Percentiles rank a stretch among this genome's conserved stretches.
These are phyloP conservation scores for Salvia sclarea DNA, from an alignment of 305 asterid species.

Conservation along the genomic window DNA sequence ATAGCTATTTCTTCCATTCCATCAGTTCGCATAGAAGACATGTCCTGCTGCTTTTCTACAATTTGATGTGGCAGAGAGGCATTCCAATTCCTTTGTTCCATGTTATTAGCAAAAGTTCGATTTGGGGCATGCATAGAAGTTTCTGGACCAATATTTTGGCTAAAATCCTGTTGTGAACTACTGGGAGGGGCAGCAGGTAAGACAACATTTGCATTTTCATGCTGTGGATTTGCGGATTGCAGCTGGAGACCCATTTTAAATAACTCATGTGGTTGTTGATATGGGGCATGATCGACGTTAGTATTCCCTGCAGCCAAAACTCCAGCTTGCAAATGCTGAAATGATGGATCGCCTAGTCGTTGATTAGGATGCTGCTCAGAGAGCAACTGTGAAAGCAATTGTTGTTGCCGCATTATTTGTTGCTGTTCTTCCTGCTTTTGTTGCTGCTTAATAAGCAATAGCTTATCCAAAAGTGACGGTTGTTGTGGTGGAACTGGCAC, in stretches of 20 bases:
- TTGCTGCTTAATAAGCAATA: conserved; percentile 63
- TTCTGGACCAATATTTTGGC: conserved; percentile 44
- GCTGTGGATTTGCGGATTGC: conserved; percentile 45
- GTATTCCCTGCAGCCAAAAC: conserved; percentile 48
- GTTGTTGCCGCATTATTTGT: conserved; percentile 56
- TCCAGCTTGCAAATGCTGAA: conserved; percentile 50
- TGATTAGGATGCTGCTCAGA: conserved; percentile 56
- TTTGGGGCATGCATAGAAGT: conserved; percentile 47
- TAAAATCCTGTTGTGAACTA: conserved; percentile 46
- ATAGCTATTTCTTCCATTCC: conserved; percentile 31
- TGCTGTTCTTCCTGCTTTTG: conserved; percentile 68
- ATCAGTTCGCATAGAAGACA: conserved; percentile 31
- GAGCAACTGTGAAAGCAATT: conserved; percentile 61
- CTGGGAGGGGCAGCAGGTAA: conserved; percentile 34
- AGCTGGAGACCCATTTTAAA: conserved; percentile 46
- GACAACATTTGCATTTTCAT: conserved; percentile 39
- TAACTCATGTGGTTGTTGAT: conserved; percentile 52
- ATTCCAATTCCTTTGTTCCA: conserved; percentile 45
- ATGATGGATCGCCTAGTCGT: conserved; percentile 50
- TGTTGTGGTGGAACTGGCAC: conserved; percentile 61
- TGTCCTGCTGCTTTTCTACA: conserved; percentile 35
- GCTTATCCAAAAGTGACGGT: conserved; percentile 56
- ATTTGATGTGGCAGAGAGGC: conserved; percentile 38
- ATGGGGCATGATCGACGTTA: conserved; percentile 44
- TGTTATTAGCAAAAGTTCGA: conserved; percentile 40